Percentiles rank a stretch among this genome's conserved stretches.
Evolutionary conservation across 352 stramenopile genomes (phyloP).

Genomic region (Pythium dissotocum): DNA sequence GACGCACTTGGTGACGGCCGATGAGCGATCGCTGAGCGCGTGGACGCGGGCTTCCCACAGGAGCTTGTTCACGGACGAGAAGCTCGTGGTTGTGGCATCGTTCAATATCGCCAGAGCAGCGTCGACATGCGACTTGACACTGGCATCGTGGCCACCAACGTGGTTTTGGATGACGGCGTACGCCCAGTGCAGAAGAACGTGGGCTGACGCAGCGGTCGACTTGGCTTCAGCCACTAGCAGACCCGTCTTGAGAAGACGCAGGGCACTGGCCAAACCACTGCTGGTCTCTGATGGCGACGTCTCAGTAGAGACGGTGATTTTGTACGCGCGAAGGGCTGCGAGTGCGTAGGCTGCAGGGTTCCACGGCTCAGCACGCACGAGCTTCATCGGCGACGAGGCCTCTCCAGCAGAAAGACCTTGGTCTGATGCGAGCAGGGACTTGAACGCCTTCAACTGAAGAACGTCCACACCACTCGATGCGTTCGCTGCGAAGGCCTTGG

Average conservation of each 20-base stretch:
- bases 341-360: constrained; percentile 56
- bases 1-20: constrained; percentile 40
- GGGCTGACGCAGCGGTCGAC: constrained; percentile 20
- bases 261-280: not conserved
- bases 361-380: constrained; percentile 64
- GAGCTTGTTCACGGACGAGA: not conserved
- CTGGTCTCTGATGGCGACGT: not conserved
- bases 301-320: constrained; percentile 26
- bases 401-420: constrained; percentile 17
- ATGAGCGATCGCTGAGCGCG: constrained; percentile 24
- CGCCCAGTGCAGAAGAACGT: constrained; percentile 50
- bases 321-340: constrained; percentile 49
- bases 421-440: constrained; percentile 34
- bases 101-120: constrained; percentile 34
- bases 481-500: not conserved
- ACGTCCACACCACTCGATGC: constrained; percentile 16
- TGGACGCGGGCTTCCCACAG: constrained; percentile 57
- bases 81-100: not conserved
- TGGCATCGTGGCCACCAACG: constrained; percentile 12
- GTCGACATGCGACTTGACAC: constrained; percentile 15
- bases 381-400: constrained; percentile 40
- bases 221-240: constrained; percentile 30
- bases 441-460: constrained; percentile 35
- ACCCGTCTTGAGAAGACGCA: constrained; percentile 44
- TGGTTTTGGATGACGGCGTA: constrained; percentile 28